Evolutionary conservation across 805 yeast genomes (phyloP).

Genomic region (Clavispora carvajalis): DNA sequence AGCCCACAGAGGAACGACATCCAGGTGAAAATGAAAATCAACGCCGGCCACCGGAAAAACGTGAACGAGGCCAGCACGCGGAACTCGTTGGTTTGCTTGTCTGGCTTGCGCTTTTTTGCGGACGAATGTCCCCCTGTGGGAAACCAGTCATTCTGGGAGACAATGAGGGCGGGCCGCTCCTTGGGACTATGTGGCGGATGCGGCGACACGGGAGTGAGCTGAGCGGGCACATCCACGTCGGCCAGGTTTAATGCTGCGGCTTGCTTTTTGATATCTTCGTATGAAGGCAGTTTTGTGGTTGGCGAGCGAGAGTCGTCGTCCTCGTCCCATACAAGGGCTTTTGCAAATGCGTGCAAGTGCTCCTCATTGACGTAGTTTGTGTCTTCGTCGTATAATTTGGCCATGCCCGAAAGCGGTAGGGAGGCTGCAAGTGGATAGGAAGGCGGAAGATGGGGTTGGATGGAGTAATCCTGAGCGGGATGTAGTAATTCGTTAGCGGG

Average conservation of each 20-base stretch:
- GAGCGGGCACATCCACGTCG: slow-evolving; percentile 3
- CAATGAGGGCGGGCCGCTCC: slow-evolving; percentile 15
- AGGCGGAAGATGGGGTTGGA: background rate
- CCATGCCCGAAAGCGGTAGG: background rate
- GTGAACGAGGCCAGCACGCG: slow-evolving; percentile 29
- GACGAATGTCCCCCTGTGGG: slow-evolving; percentile 15
- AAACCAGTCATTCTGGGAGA: slow-evolving; percentile 24
- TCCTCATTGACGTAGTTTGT: slow-evolving; percentile 28
- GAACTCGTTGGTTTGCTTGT: slow-evolving; percentile 30
- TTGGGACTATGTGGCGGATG: background rate
- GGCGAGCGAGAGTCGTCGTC: slow-evolving; percentile 14
- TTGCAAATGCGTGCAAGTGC: slow-evolving; percentile 36
- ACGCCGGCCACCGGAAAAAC: slow-evolving; percentile 62
- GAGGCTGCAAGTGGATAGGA: background rate
- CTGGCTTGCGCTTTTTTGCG: slow-evolving; percentile 6
- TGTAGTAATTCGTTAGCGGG: too few relatives aligned
- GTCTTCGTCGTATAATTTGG: slow-evolving; percentile 16
- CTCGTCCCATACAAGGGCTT: slow-evolving; percentile 35
- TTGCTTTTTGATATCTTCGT: background rate
- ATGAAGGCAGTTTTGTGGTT: slow-evolving; percentile 6
- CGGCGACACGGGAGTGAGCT: slow-evolving; percentile 3
- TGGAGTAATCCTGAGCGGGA: too few relatives aligned
- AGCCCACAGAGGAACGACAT: slow-evolving; percentile 41
- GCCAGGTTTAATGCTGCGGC: background rate
- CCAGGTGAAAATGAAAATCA: slow-evolving; percentile 52